Percentiles rank a stretch among this genome's conserved stretches.
phyloP scores from a whole-genome alignment of 768 basidiomycete genomes.

The Mycena amicta region DNA sequence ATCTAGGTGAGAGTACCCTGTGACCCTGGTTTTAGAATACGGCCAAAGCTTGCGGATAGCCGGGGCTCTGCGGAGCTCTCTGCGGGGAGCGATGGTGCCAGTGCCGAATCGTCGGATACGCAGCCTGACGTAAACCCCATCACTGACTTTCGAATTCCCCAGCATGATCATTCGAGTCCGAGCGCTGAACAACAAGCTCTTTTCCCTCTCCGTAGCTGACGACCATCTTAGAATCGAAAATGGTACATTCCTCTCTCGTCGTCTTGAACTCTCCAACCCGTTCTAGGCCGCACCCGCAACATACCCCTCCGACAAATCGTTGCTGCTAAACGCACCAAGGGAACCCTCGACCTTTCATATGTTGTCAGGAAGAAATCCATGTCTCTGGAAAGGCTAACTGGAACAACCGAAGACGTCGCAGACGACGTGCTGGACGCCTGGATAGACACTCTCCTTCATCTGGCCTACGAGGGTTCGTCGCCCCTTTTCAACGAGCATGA shows the following conservation, averaged over 20 bases:
- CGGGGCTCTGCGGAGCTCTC: no score
- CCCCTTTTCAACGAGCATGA: conserved; percentile 3
- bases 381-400: conserved; percentile 45
- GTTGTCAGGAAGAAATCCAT: conserved; percentile 47
- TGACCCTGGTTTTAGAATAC: no score
- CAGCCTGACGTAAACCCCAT: no score
- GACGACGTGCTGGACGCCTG: conserved; percentile 46
- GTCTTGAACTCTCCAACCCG: background rate
- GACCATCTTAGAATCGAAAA: background rate
- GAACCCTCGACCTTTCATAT: conserved; percentile 51
- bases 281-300: conserved; percentile 8
- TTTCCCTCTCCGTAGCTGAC: background rate
- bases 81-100: no score
- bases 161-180: background rate
- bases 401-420: conserved; percentile 40
- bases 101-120: no score
- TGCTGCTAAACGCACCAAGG: conserved; percentile 42
- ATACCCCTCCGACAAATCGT: conserved; percentile 57
- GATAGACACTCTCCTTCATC: conserved; percentile 54
- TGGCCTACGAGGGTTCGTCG: conserved; percentile 63
- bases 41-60: no score
- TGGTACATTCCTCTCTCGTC: background rate
- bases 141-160: no score
- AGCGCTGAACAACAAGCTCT: background rate
- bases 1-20: no score